Evolutionary conservation across 345 rosid species (phyloP).

Genomic region (Passiflora organensis): DNA sequence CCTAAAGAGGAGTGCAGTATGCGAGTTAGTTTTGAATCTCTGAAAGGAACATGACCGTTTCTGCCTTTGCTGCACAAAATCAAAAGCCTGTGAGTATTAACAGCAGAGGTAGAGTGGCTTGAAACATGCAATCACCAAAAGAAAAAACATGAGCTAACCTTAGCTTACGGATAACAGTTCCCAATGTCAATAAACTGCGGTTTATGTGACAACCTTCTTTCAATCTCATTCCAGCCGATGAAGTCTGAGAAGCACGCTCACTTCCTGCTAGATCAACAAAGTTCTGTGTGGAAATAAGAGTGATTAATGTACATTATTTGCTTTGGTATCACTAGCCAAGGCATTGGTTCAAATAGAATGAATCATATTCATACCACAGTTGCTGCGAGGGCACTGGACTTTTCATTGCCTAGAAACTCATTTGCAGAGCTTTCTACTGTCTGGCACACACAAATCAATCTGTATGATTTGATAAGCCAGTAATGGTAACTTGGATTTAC

Average conservation of each 20-base stretch:
- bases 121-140: conserved; percentile 1
- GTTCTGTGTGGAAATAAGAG: conserved; percentile 42
- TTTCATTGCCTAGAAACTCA: conserved; percentile 54
- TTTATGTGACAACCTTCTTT: conserved; percentile 97
- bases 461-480: conserved; percentile 8
- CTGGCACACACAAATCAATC: conserved; percentile 32
- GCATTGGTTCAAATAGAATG: conserved; percentile 2
- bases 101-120: neutral
- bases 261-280: conserved; percentile 96
- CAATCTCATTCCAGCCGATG: conserved; percentile 80
- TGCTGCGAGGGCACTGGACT: conserved; percentile 70
- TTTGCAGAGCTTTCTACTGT: conserved; percentile 72
- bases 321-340: conserved; percentile 1
- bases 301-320: conserved; percentile 3
- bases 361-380: conserved; percentile 54
- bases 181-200: conserved; percentile 83
- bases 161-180: conserved; percentile 91
- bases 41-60: conserved; percentile 78
- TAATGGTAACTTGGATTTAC: conserved; percentile 4
- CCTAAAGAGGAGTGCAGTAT: conserved; percentile 88
- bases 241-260: conserved; percentile 92
- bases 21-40: conserved; percentile 95
- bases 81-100: conserved; percentile 15
- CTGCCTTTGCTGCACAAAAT: conserved; percentile 80
- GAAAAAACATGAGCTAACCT: conserved; percentile 43